Conservation (phyloP, 106 monocot genomes). For the Iris macrosiphon region DNA sequence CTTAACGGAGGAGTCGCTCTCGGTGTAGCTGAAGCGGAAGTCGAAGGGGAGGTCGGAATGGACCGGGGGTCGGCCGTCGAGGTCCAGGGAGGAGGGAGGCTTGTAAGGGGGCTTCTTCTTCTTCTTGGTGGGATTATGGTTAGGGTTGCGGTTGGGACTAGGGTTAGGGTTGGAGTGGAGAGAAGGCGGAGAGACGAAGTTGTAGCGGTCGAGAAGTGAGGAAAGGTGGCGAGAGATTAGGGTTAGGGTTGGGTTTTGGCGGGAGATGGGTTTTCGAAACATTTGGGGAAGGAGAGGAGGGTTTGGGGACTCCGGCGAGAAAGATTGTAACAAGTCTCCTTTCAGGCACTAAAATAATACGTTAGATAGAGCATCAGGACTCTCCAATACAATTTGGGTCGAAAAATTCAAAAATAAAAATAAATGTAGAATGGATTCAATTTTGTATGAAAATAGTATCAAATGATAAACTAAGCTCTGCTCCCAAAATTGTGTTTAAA, state of each 20-base stretch:
- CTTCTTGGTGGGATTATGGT: background rate
- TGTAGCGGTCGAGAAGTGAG: constrained; percentile 51
- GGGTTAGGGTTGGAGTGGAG: constrained; percentile 33
- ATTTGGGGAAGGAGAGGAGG: constrained; percentile 4
- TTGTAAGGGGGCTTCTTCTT: constrained; percentile 59
- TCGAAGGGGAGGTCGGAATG: constrained; percentile 72
- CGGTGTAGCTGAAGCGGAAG: constrained; percentile 79
- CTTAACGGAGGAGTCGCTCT: constrained; percentile 45
- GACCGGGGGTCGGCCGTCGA: constrained; percentile 21
- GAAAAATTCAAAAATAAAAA: no score
- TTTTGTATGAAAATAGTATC: no score
- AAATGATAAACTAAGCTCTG: no score
- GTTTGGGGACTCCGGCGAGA: no score
- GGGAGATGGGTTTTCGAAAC: constrained; percentile 11
- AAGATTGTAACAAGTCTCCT: no score
- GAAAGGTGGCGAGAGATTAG: constrained; percentile 11
- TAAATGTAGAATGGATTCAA: no score
- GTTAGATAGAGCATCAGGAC: no score
- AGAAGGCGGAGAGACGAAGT: constrained; percentile 67
- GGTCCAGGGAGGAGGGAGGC: constrained; percentile 77
- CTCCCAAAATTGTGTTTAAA: no score
- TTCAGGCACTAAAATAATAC: no score
- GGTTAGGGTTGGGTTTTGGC: constrained; percentile 20
- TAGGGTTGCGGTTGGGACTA: background rate
- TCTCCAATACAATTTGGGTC: no score